Conservation (phyloP, 148 eudicot genomes). For the Selenicereus undatus region DNA sequence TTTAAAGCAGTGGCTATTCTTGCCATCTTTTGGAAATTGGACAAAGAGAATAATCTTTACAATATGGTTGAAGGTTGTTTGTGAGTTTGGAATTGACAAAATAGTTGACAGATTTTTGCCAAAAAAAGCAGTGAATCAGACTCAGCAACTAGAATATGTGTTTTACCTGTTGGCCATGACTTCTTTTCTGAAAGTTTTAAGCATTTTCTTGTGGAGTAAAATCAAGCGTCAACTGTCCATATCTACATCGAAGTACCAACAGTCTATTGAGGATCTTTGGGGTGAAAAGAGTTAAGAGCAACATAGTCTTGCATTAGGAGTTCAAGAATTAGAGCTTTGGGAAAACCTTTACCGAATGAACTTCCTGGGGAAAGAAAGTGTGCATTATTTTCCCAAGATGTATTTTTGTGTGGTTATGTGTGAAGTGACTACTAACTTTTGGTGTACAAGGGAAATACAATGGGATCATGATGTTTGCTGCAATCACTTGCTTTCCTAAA, state of each 20-base stretch:
- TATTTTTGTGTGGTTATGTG: conserved; percentile 1
- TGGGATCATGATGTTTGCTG: conserved; percentile 1
- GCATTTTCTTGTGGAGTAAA: not conserved
- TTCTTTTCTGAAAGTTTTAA: too few species aligned
- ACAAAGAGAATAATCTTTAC: not conserved
- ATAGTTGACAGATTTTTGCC: too few species aligned
- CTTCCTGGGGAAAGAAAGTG: not conserved
- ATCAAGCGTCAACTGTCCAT: not conserved
- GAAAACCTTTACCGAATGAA: not conserved
- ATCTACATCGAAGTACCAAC: not conserved
- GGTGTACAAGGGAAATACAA: not conserved
- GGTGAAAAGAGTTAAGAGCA: not conserved
- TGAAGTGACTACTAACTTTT: not conserved
- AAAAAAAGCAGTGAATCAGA: too few species aligned
- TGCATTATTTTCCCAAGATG: not conserved
- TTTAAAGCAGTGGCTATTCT: not conserved
- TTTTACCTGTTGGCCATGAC: too few species aligned
- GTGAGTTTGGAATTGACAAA: not conserved
- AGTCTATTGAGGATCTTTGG: not conserved
- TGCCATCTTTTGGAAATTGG: not conserved
- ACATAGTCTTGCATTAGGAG: not conserved
- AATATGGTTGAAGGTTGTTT: conserved; percentile 9
- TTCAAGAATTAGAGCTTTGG: not conserved
- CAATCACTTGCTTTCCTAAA: not conserved
- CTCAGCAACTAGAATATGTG: too few species aligned